These are phyloP conservation scores for Bruguiera sexangula DNA, from an alignment of 345 rosid species.

Conservation along the genomic window DNA sequence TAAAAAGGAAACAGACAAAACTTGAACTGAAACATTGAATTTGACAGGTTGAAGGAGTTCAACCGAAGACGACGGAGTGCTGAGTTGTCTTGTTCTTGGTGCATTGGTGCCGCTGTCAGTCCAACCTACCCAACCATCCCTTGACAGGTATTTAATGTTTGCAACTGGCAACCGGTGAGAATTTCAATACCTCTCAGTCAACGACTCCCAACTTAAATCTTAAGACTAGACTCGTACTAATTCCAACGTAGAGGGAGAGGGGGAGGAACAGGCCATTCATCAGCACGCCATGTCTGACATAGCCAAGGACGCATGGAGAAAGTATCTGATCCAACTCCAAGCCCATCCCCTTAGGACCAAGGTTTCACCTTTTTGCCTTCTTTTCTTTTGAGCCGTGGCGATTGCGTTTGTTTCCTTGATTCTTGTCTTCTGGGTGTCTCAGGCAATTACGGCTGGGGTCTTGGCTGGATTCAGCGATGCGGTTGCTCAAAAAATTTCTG, in stretches of 20 bases:
- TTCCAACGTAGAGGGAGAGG: background rate
- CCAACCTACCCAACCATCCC: no score
- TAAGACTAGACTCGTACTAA: background rate
- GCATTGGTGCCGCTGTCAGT: no score
- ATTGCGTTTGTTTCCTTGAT: background rate
- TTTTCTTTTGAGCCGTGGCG: background rate
- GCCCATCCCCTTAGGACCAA: conserved; percentile 78
- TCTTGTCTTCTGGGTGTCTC: conserved; percentile 11
- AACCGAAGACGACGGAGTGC: no score
- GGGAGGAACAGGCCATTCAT: background rate
- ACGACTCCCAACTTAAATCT: background rate
- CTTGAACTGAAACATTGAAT: no score
- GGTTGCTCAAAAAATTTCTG: conserved; percentile 85
- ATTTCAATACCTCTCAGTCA: no score
- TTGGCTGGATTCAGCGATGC: conserved; percentile 76
- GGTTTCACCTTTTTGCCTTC: conserved; percentile 30
- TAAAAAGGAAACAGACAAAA: no score
- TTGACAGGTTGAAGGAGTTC: no score
- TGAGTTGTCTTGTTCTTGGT: no score
- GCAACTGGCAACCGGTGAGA: no score
- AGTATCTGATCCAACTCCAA: conserved; percentile 83
- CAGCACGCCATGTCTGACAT: conserved; percentile 53
- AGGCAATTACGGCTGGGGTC: conserved; percentile 83
- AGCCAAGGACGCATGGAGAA: conserved; percentile 81
- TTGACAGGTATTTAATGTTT: no score